phyloP scores from a whole-genome alignment of 306 rosid genomes.

The Canavalia gladiata region DNA sequence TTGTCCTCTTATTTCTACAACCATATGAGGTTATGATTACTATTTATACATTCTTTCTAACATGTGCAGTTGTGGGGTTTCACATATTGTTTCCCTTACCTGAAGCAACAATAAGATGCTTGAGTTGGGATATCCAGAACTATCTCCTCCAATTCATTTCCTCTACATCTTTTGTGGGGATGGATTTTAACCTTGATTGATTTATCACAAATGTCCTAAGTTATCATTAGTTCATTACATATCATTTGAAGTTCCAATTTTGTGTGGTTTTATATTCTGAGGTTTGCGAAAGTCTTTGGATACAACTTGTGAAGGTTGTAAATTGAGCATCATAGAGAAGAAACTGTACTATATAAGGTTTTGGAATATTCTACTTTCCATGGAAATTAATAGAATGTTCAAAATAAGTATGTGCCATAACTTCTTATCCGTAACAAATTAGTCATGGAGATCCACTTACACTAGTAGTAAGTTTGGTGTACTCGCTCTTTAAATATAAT shows the following conservation, averaged over 20 bases:
- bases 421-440: too few species aligned
- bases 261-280: background rate
- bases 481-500: too few species aligned
- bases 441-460: too few species aligned
- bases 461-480: too few species aligned
- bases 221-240: background rate
- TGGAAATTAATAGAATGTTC: background rate
- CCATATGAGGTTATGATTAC: background rate
- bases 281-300: background rate
- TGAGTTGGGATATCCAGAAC: background rate
- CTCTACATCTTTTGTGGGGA: background rate
- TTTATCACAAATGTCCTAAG: background rate
- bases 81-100: constrained; percentile 71
- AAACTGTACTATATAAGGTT: too few species aligned
- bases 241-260: constrained; percentile 15
- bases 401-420: too few species aligned
- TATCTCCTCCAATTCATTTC: constrained; percentile 12
- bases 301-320: background rate
- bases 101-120: constrained; percentile 39
- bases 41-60: constrained; percentile 19
- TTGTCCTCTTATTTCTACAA: background rate
- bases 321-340: background rate
- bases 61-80: constrained; percentile 90
- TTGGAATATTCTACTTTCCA: background rate
- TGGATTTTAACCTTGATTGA: background rate